phyloP scores from a whole-genome alignment of 2,329 filamentous ascomycete genomes.

The Aulographum hederae region DNA sequence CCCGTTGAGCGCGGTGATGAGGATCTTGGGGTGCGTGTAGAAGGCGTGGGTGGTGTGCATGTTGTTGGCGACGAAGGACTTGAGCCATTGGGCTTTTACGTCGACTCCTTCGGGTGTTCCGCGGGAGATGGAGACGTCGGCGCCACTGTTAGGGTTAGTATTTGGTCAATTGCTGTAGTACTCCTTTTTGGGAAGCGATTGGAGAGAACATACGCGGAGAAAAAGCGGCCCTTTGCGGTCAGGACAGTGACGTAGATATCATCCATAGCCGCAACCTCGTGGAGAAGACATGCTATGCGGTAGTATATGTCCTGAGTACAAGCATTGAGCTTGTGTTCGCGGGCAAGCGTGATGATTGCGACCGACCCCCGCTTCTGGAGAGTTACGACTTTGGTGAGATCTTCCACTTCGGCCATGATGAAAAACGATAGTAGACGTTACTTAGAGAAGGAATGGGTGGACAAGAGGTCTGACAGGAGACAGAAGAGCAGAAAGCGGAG shows the following conservation, averaged over 20 bases:
- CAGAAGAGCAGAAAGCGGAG: no score
- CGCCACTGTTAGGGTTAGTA: slow-evolving; percentile 38
- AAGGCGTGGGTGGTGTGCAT: slow-evolving; percentile 80
- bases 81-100: slow-evolving; percentile 41
- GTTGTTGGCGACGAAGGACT: slow-evolving; percentile 65
- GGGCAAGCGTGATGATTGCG: slow-evolving; percentile 75
- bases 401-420: slow-evolving; percentile 13
- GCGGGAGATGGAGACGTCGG: slow-evolving; percentile 48
- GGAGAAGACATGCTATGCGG: slow-evolving; percentile 51
- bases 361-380: slow-evolving; percentile 49
- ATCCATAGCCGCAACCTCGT: slow-evolving; percentile 59
- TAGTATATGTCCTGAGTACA: slow-evolving; percentile 58
- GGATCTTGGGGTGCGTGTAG: slow-evolving; percentile 85
- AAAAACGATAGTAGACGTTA: no score
- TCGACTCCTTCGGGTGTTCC: slow-evolving; percentile 20
- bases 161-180: no score
- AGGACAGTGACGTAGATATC: slow-evolving; percentile 75
- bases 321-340: slow-evolving; percentile 75
- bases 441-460: no score
- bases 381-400: slow-evolving; percentile 28
- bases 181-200: background rate
- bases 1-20: slow-evolving; percentile 80
- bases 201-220: slow-evolving; percentile 55
- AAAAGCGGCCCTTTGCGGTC: slow-evolving; percentile 61
- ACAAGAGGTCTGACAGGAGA: no score